Conservation (phyloP, 139 green algal species). For the Picochlorum sp. region DNA sequence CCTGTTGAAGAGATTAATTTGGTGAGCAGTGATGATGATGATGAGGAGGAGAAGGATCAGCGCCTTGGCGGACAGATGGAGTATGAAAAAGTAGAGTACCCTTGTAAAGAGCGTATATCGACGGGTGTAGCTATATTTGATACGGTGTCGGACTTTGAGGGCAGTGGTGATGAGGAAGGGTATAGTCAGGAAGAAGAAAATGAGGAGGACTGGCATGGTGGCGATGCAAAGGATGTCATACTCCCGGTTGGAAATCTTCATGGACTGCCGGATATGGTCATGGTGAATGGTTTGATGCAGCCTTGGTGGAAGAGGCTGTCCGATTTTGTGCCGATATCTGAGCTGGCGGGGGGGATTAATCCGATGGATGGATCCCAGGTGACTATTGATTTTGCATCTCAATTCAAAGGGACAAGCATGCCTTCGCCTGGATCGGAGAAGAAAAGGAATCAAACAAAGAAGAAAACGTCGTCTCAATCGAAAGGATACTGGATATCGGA, state of each 20-base stretch:
- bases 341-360: background rate
- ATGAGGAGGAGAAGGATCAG: background rate
- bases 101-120: background rate
- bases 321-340: constrained; percentile 11
- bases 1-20: constrained; percentile 4
- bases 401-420: constrained; percentile 8
- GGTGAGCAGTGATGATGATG: background rate
- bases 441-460: background rate
- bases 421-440: background rate
- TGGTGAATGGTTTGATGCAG: background rate
- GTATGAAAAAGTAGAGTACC: background rate
- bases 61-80: too few relatives aligned
- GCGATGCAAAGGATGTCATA: too few relatives aligned
- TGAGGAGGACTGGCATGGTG: background rate
- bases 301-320: constrained; percentile 12
- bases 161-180: background rate
- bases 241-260: background rate
- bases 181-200: background rate
- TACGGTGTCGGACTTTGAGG: background rate
- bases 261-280: background rate
- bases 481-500: constrained; percentile 10
- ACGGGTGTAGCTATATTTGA: constrained; percentile 4
- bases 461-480: background rate
- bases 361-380: constrained; percentile 9
- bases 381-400: constrained; percentile 13